Conservation (phyloP, 441 rosid species). For the Rhodomyrtus psidioides region DNA sequence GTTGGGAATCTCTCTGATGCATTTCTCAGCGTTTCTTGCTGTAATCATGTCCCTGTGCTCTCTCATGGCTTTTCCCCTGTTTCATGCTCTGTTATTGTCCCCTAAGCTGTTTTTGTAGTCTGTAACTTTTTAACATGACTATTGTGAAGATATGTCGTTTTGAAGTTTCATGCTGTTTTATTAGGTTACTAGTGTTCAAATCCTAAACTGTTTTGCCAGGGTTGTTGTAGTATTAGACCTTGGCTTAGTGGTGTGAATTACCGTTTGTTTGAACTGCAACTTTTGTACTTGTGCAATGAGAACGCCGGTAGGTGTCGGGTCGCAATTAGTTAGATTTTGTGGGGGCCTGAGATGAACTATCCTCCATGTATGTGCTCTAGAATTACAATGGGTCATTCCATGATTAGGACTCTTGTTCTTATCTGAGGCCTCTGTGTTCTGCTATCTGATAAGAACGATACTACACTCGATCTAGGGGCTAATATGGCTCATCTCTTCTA, state of each 20-base stretch:
- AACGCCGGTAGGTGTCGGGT: neutral
- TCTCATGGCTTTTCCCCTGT: neutral
- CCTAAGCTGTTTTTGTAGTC: neutral
- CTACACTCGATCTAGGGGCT: neutral
- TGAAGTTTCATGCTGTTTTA: neutral
- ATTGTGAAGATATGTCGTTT: neutral
- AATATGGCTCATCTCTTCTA: neutral
- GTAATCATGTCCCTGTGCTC: too few species aligned
- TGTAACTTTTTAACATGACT: neutral
- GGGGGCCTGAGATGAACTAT: neutral
- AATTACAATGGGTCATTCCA: neutral
- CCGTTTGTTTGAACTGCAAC: neutral
- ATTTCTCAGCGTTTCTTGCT: neutral
- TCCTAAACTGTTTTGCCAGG: neutral
- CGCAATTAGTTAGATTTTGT: neutral
- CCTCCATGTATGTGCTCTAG: neutral
- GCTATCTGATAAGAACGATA: neutral
- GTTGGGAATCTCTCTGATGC: constrained; percentile 57
- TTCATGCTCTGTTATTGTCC: neutral
- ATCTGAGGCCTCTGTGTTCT: neutral
- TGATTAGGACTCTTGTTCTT: neutral
- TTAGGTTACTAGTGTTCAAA: neutral
- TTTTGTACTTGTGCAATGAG: neutral
- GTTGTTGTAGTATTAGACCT: neutral
- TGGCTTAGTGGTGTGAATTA: neutral